A percentile compares a stretch with the other conserved stretches of the same genome.
phyloP scores from a whole-genome alignment of 371 early-diverging fungal species.

The Dichotomocladium elegans region DNA sequence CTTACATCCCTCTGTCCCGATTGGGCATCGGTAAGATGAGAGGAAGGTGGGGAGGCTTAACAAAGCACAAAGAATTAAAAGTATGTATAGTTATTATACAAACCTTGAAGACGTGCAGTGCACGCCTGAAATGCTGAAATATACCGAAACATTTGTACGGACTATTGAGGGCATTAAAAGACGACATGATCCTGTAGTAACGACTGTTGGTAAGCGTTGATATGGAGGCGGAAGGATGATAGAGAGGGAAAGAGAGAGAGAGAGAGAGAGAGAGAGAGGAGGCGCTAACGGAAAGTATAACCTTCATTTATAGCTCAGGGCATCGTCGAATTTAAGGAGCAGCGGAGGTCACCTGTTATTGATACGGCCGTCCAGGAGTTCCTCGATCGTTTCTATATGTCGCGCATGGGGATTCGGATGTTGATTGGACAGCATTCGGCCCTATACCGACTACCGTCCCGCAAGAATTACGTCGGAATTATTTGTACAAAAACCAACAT shows the following conservation, averaged over 20 bases:
- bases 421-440: slow-evolving; percentile 87
- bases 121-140: slow-evolving; percentile 70
- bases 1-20: slow-evolving; percentile 21
- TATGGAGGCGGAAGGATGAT: too few relatives aligned
- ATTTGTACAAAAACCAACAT: slow-evolving; percentile 91
- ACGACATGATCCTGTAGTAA: slow-evolving; percentile 92
- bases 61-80: too few relatives aligned
- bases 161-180: slow-evolving; percentile 87
- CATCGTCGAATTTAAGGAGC: slow-evolving; percentile 87
- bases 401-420: slow-evolving; percentile 97
- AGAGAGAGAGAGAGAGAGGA: too few relatives aligned
- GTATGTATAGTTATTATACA: slow-evolving; percentile 50
- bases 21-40: slow-evolving; percentile 31
- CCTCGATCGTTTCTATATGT: slow-evolving; percentile 96
- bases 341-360: slow-evolving; percentile 51
- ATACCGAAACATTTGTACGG: slow-evolving; percentile 80
- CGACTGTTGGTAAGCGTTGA: slow-evolving; percentile 67
- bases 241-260: too few relatives aligned
- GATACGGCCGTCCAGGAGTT: slow-evolving; percentile 89
- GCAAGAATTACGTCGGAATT: slow-evolving; percentile 88
- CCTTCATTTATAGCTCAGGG: slow-evolving; percentile 84
- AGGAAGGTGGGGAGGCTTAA: neutral
- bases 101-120: slow-evolving; percentile 56
- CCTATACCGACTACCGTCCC: slow-evolving; percentile 57
- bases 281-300: too few relatives aligned